phyloP scores from a whole-genome alignment of 2,329 filamentous ascomycete species.

The Arthrobotrys iridis region DNA sequence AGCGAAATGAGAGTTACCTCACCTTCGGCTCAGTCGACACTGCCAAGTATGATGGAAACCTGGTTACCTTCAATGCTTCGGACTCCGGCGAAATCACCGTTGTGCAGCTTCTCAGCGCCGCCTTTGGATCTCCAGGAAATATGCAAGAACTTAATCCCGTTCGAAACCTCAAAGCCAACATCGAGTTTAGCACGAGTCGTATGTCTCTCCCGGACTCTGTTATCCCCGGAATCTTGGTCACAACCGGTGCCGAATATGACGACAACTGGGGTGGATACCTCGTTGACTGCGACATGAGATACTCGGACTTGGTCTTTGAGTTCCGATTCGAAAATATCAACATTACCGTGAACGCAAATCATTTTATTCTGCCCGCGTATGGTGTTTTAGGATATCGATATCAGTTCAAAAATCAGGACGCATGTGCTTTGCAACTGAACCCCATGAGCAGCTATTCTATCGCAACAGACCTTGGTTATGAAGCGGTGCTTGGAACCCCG shows the following conservation, averaged over 20 bases:
- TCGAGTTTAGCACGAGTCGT: conserved; percentile 40
- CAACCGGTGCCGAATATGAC: conserved; percentile 12
- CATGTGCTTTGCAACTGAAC: conserved; percentile 20
- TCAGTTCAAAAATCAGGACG: conserved; percentile 22
- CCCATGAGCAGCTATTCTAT: conserved; percentile 38
- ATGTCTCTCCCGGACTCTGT: conserved; percentile 36
- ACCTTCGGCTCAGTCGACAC: conserved; percentile 40
- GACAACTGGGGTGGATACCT: conserved; percentile 41
- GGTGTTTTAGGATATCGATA: conserved; percentile 33
- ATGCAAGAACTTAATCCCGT: conserved; percentile 27
- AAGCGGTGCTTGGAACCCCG: conserved; percentile 37
- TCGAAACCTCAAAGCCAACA: conserved; percentile 26
- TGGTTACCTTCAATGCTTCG: conserved; percentile 40
- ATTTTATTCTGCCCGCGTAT: conserved; percentile 31
- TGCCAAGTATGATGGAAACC: conserved; percentile 42
- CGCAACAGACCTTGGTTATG: conserved; percentile 35
- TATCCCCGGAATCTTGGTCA: background rate
- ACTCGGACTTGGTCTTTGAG: conserved; percentile 26
- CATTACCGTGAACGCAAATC: conserved; percentile 35
- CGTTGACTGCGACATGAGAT: conserved; percentile 28
- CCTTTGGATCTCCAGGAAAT: conserved; percentile 15
- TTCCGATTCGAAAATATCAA: conserved; percentile 30
- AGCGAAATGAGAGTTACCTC: conserved; percentile 38
- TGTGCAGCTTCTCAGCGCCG: conserved; percentile 24
- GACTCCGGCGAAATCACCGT: conserved; percentile 24